These are phyloP conservation scores for Colletotrichum sidae DNA, from an alignment of 2,329 filamentous ascomycete genomes.

Conservation along the genomic window DNA sequence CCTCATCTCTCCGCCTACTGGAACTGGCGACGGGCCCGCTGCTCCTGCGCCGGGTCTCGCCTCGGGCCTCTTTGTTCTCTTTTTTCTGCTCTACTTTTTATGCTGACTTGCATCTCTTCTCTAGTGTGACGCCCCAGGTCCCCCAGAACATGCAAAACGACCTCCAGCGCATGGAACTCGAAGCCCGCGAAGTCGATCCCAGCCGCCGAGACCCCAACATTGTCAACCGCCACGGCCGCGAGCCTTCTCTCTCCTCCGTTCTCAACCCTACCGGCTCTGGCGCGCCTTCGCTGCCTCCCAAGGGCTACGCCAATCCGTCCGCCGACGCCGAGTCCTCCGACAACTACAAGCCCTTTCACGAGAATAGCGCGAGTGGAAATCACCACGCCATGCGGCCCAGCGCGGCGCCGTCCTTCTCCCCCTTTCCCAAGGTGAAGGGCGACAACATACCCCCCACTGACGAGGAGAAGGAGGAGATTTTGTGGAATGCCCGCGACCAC, in stretches of 20 bases:
- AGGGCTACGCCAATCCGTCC: constrained; percentile 44
- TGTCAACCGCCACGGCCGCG: constrained; percentile 51
- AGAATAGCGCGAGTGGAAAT: constrained; percentile 44
- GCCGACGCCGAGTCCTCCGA: constrained; percentile 44
- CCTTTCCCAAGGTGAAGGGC: constrained; percentile 87
- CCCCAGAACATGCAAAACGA: constrained; percentile 97
- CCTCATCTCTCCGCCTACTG: constrained; percentile 25
- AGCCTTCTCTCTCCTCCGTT: constrained; percentile 57
- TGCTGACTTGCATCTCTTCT: constrained; percentile 52
- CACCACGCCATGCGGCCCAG: constrained; percentile 53
- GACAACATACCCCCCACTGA: constrained; percentile 93
- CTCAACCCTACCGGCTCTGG: constrained; percentile 41
- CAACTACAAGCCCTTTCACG: constrained; percentile 57
- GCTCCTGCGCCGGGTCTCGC: constrained; percentile 13
- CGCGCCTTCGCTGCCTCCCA: constrained; percentile 26
- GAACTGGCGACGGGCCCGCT: constrained; percentile 33
- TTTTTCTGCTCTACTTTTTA: constrained; percentile 6
- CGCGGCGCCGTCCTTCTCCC: constrained; percentile 83
- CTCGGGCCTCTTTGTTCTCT: constrained; percentile 1
- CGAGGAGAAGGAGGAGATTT: constrained; percentile 90
- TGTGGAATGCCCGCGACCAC: constrained; percentile 85
- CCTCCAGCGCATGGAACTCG: constrained; percentile 89
- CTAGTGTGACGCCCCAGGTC: constrained; percentile 92
- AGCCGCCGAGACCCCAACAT: constrained; percentile 46
- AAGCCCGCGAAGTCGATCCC: constrained; percentile 69